phyloP scores from a whole-genome alignment of 192 early-diverging fungal species.

The Mortierella alpina region DNA sequence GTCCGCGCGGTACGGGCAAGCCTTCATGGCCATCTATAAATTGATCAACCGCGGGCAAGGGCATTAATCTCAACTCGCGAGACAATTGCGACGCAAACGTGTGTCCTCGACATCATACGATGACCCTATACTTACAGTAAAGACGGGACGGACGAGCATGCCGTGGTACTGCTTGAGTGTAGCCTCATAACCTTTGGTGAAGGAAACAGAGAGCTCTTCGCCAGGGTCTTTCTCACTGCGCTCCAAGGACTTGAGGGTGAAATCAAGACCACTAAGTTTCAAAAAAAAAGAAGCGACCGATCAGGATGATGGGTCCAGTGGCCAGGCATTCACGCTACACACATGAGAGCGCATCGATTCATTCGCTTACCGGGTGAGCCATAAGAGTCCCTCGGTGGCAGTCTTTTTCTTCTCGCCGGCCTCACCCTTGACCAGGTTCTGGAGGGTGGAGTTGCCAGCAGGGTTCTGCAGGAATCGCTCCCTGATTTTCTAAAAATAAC shows the following conservation, averaged over 20 bases:
- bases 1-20: conserved; percentile 88
- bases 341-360: not conserved
- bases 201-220: conserved; percentile 78
- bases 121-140: conserved; percentile 60
- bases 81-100: conserved; percentile 6
- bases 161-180: conserved; percentile 80
- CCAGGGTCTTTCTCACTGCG: conserved; percentile 62
- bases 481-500: conserved; percentile 78
- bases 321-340: not conserved
- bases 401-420: conserved; percentile 81
- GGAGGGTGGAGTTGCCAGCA: conserved; percentile 77
- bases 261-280: conserved; percentile 74
- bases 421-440: conserved; percentile 84
- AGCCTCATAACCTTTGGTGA: conserved; percentile 75
- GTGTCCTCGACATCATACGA: not conserved
- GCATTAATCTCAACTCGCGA: not conserved
- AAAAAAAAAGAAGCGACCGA: conserved; percentile 3
- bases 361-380: conserved; percentile 83
- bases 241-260: conserved; percentile 77
- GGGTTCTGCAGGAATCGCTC: conserved; percentile 77
- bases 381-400: conserved; percentile 92
- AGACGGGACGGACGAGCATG: conserved; percentile 74
- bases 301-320: not conserved
- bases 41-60: not conserved
- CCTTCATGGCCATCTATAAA: conserved; percentile 85